Base-by-base conservation (phyloP, 75 land plant genomes). In the Chamaecyparis obtusa region DNA sequence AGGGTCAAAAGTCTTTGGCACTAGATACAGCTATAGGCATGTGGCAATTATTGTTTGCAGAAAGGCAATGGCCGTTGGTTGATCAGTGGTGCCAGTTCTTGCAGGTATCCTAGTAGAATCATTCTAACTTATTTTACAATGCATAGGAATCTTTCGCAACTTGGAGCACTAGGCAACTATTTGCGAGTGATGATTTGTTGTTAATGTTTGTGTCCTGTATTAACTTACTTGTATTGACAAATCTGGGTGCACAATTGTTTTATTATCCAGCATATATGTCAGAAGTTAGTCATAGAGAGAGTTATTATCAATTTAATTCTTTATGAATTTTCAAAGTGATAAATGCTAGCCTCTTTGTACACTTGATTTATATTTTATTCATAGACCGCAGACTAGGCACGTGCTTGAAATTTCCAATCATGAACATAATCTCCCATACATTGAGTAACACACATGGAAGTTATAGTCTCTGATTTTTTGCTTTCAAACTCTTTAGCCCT, bases 1-100 rank as follows among this genome's bases (percentile, higher is more conserved):
- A 97, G 99, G 99, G 98, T 35, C 99, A 97, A 89, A 97, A 97
- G 87, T 97, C 99, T 46, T 89, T 97, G 88, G 99, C 99, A 74
- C 87, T 97, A 87, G 99, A 97, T 87, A 97, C 99, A 75, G 98
- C 99, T 48, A 89, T 96, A 85, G 97, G 98, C 33, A 97, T 97
- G 99, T 97, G 99, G 99, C 98, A 95, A 80, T 88, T 97, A 67
- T 89, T 97, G 36, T 97, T 96, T 96, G 96, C 94, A 13, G 99
- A 97, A 80, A 93, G 92, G 71, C 89, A 92, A 35, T 97, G 99
- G 99, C 94, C 96, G 32, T 87, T 97, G 44, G 93, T 97, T 71
- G 96, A 95, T 67, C 93, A 92, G 55, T 97, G 99, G 99, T 97
- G 99, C 88, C 96, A 97, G 89, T 97, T 97, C 89, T 88, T 97